Conservation (phyloP, 2,329 filamentous ascomycete species). For the Macrophomina pseudophaseolina region DNA sequence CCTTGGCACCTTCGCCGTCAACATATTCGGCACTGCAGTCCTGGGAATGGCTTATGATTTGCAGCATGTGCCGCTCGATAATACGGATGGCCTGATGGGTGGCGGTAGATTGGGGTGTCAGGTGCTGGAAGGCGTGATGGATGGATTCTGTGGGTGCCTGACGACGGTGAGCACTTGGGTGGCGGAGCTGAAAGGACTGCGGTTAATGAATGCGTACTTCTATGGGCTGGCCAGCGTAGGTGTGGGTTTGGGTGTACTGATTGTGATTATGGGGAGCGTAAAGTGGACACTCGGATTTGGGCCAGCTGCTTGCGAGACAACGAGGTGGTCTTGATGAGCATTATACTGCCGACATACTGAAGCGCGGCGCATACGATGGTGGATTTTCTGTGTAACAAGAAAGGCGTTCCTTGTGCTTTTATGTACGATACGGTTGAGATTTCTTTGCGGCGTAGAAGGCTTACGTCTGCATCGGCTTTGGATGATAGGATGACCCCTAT, state of each 20-base stretch:
- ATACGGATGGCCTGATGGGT: slow-evolving; percentile 50
- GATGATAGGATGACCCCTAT: no score
- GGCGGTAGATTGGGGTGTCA: slow-evolving; percentile 51
- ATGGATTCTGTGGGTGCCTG: slow-evolving; percentile 55
- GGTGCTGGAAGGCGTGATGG: slow-evolving; percentile 53
- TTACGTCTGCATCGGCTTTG: no score
- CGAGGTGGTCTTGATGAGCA: slow-evolving; percentile 14
- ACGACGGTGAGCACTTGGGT: slow-evolving; percentile 57
- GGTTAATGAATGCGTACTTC: slow-evolving; percentile 64
- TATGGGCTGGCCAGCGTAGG: slow-evolving; percentile 70
- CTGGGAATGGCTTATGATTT: slow-evolving; percentile 80
- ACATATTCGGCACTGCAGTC: slow-evolving; percentile 76
- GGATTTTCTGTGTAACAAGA: neutral
- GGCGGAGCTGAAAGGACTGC: slow-evolving; percentile 48
- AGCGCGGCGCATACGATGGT: neutral
- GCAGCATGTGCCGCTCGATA: slow-evolving; percentile 63
- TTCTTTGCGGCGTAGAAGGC: no score
- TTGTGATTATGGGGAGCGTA: slow-evolving; percentile 76
- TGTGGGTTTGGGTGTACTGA: slow-evolving; percentile 62
- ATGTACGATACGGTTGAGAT: no score
- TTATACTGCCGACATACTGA: neutral
- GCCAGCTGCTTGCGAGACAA: slow-evolving; percentile 39
- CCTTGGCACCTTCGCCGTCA: slow-evolving; percentile 83
- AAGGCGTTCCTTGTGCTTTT: neutral
- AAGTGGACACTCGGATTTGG: slow-evolving; percentile 65